phyloP scores from a whole-genome alignment of 31 red algal genomes.

The Asparagopsis taxiformis region DNA sequence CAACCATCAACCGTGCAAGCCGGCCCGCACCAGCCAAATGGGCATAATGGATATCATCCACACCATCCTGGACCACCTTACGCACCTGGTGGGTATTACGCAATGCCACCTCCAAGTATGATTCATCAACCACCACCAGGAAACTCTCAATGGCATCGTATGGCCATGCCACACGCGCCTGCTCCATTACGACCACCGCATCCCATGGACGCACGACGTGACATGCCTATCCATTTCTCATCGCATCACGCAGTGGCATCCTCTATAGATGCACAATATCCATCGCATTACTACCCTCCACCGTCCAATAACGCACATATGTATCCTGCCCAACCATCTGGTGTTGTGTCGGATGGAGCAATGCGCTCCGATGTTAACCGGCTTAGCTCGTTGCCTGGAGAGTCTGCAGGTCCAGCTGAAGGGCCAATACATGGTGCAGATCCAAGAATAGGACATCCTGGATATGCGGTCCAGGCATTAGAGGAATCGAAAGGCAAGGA shows the following conservation, averaged over 20 bases:
- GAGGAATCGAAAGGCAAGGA: too few relatives aligned
- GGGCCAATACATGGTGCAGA: too few relatives aligned
- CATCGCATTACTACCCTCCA: conserved; percentile 18
- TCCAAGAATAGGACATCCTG: too few relatives aligned
- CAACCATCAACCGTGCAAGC: background rate
- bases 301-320: too few relatives aligned
- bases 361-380: too few relatives aligned
- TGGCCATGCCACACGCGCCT: conserved; percentile 3
- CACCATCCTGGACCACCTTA: conserved; percentile 14
- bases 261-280: conserved; percentile 17
- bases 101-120: conserved; percentile 14
- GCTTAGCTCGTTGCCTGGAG: too few relatives aligned
- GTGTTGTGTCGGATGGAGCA: too few relatives aligned
- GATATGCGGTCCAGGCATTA: too few relatives aligned
- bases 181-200: conserved; percentile 18
- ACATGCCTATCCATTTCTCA: conserved; percentile 26
- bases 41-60: conserved; percentile 1
- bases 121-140: conserved; percentile 13
- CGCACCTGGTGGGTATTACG: conserved; percentile 24
- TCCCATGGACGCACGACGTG: conserved; percentile 32
- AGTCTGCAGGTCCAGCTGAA: too few relatives aligned
- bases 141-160: conserved; percentile 10
- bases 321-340: too few relatives aligned
- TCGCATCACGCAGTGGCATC: conserved; percentile 13
- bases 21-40: conserved; percentile 6